phyloP scores from a whole-genome alignment of 2,329 filamentous ascomycete genomes.

The Emergomyces orientalis region DNA sequence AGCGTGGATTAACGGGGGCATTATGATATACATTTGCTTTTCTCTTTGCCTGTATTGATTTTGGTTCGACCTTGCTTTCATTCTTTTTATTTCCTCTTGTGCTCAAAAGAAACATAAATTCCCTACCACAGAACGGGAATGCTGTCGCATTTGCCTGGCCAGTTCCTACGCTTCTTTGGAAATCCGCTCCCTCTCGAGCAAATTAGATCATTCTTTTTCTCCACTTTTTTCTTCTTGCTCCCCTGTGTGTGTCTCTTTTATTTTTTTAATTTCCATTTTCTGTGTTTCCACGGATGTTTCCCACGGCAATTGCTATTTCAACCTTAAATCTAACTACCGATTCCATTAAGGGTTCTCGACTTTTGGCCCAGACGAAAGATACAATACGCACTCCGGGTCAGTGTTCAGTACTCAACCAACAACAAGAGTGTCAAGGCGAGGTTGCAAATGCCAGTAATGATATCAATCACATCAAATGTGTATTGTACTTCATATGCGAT shows the following conservation, averaged over 20 bases:
- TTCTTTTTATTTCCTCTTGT: background rate
- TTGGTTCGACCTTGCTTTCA: background rate
- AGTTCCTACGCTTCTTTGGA: background rate
- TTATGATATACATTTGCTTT: constrained; percentile 1
- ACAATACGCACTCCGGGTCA: background rate
- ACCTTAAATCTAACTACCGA: background rate
- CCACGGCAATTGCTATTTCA: background rate
- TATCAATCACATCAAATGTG: background rate
- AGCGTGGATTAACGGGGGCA: background rate
- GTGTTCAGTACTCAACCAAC: background rate
- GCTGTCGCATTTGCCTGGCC: background rate
- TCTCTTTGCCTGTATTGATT: background rate
- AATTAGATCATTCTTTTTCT: background rate
- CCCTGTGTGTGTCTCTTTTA: background rate
- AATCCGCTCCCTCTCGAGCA: background rate
- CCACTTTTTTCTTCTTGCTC: background rate
- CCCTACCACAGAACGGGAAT: background rate
- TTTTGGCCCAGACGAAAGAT: background rate
- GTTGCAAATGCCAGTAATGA: background rate
- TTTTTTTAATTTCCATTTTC: background rate
- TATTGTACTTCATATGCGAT: background rate
- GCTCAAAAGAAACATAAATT: background rate
- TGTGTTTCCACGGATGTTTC: background rate
- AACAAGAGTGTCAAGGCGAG: background rate
- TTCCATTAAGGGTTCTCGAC: background rate